Conservation (phyloP, 2,329 filamentous ascomycete genomes). For the Monilinia aucupariae region DNA sequence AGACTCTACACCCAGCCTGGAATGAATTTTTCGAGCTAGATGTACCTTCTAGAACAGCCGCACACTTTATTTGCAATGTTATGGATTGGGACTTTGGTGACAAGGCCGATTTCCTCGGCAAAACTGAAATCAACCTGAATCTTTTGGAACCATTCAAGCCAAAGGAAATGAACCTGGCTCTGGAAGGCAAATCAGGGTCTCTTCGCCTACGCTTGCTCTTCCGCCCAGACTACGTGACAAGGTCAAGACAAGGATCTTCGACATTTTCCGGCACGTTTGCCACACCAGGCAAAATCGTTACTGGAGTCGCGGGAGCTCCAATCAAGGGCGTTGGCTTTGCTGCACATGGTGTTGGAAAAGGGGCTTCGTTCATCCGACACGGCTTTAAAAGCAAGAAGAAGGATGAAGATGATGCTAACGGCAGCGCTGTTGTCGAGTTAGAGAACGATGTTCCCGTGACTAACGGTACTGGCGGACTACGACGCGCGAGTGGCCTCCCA, state of each 20-base stretch:
- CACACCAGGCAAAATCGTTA: slow-evolving; percentile 80
- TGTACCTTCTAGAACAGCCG: slow-evolving; percentile 76
- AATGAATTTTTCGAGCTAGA: slow-evolving; percentile 90
- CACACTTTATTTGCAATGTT: slow-evolving; percentile 76
- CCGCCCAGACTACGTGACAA: slow-evolving; percentile 84
- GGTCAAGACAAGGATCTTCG: slow-evolving; percentile 80
- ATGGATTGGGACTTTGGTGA: slow-evolving; percentile 97
- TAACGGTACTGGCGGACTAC: slow-evolving; percentile 30
- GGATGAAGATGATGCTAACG: slow-evolving; percentile 34
- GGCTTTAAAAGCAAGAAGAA: slow-evolving; percentile 72
- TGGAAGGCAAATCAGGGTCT: slow-evolving; percentile 86
- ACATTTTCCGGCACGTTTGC: slow-evolving; percentile 91
- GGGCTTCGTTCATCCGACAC: slow-evolving; percentile 83
- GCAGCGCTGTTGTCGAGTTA: slow-evolving; percentile 35
- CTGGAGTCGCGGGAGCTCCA: slow-evolving; percentile 74
- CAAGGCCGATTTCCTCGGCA: slow-evolving; percentile 86
- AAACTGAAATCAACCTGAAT: slow-evolving; percentile 67
- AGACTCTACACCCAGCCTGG: slow-evolving; percentile 91
- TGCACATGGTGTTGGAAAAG: slow-evolving; percentile 65
- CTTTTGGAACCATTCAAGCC: slow-evolving; percentile 78
- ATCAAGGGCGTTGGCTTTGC: slow-evolving; percentile 83
- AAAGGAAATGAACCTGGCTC: slow-evolving; percentile 64
- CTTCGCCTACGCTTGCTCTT: slow-evolving; percentile 83
- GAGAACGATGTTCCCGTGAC: slow-evolving; percentile 38
- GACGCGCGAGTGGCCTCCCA: slow-evolving; percentile 22